Percentiles rank a stretch among this genome's conserved stretches.
phyloP scores from a whole-genome alignment of 2,329 filamentous ascomycete genomes.

The Ilyonectria robusta region DNA sequence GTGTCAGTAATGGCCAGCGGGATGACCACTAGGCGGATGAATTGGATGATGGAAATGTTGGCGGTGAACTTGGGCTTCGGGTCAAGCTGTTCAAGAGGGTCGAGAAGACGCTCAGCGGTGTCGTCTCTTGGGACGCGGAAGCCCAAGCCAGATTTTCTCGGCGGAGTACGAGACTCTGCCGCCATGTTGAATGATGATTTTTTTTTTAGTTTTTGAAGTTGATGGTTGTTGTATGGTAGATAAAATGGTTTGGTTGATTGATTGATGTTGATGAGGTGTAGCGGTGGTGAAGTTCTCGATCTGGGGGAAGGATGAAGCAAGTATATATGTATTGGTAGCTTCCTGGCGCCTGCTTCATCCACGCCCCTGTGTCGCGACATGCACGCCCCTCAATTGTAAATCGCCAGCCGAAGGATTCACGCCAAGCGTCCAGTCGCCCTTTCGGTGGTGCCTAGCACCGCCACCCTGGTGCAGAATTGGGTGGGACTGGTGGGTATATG shows the following conservation, averaged over 20 bases:
- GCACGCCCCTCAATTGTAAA: not conserved
- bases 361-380: not conserved
- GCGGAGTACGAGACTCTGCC: not conserved
- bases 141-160: not conserved
- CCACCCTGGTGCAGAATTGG: not conserved
- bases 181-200: not conserved
- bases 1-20: conserved; percentile 35
- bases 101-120: conserved; percentile 33
- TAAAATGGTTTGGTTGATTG: not conserved
- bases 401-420: not conserved
- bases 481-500: not conserved
- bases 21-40: conserved; percentile 34
- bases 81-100: conserved; percentile 30
- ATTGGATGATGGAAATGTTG: conserved; percentile 36
- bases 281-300: not conserved
- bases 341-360: not conserved
- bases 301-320: not conserved
- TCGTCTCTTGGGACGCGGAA: conserved; percentile 35
- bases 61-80: conserved; percentile 26
- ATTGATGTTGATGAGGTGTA: not conserved
- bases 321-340: not conserved
- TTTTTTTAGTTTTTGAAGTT: not conserved
- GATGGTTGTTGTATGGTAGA: not conserved
- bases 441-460: not conserved
- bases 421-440: not conserved